Base-by-base conservation (phyloP, 257 asterid genomes). In the Handroanthus guayacan region DNA sequence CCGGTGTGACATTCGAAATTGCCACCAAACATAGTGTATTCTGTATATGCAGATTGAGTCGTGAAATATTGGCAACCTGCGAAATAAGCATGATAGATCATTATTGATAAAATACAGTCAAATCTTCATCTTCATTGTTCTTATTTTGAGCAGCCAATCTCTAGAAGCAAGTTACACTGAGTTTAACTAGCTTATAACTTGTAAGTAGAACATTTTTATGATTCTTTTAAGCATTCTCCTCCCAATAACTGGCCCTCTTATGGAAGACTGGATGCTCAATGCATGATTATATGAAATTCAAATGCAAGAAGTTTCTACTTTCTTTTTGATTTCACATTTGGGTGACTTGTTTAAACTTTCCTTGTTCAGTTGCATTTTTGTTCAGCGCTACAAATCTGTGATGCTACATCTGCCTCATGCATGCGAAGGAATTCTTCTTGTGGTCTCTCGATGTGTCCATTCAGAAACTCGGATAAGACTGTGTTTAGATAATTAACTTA, bases 331-430 rank as follows among this genome's bases (percentile, higher is more conserved):
- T 36, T 75, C 18, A 5, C 57, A 5, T 39, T 38, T 55, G 58
- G 12, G 54, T 57, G 75, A 44, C 10, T 13, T 70, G 1, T 54
- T 10, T 43, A 41, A 71, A 56, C 18, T 56, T 71, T 58, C 67
- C 43, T 56, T 18, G 6, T 39, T 56, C 58, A 18, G 50, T 41
- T 57, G 47, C 12, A 50, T 60, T 43, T 48, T n/a, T 25, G 54
- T 36, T 62, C 47, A 12, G 16, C 17, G 31, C 25, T 73, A 34
- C 36, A 34, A 9, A n/a, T 5, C 34, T 16, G 9, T 25, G 74
- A 52, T 13, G 60, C 9, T 17, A 3, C 45, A 31, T n/a, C 16
- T 48, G 45, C 55, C 55, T 61, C 20, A 63, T 54, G 69, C 62
- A 65, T 64, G 52, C 45, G 36, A 17, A 72, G 34, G 11, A 37